Percentiles rank a stretch among this genome's conserved stretches.
These are phyloP conservation scores for Botrytis paeoniae DNA, from an alignment of 2,329 filamentous ascomycete species.

Conservation along the genomic window DNA sequence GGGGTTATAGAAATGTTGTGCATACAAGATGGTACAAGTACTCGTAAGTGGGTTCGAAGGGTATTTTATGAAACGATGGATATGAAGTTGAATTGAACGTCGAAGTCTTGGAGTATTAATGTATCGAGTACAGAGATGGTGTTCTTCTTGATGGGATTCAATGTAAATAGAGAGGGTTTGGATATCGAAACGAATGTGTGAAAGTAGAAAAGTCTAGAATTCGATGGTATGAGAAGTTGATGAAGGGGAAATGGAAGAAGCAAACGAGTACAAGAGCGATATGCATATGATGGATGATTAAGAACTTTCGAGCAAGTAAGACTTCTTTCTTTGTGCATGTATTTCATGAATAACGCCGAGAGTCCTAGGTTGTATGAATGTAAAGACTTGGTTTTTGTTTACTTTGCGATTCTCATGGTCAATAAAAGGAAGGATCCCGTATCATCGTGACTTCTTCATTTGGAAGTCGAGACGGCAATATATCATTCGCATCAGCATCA, in stretches of 20 bases:
- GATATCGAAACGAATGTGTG: background rate
- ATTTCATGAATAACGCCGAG: slow-evolving; percentile 11
- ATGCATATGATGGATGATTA: background rate
- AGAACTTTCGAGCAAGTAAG: background rate
- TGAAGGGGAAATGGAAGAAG: background rate
- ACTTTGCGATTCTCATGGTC: background rate
- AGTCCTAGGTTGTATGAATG: background rate
- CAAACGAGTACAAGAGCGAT: slow-evolving; percentile 1
- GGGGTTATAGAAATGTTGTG: slow-evolving; percentile 11
- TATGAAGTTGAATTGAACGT: background rate
- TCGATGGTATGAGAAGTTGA: background rate
- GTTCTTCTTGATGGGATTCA: background rate
- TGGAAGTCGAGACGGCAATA: background rate
- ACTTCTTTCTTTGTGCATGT: slow-evolving; percentile 13
- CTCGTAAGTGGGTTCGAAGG: background rate
- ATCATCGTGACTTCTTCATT: slow-evolving; percentile 2
- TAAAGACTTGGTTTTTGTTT: background rate
- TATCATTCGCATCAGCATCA: background rate
- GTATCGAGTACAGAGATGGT: background rate
- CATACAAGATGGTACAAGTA: slow-evolving; percentile 13
- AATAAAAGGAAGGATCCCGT: background rate
- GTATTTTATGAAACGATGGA: background rate
- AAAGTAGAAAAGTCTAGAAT: background rate
- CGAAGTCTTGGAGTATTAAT: background rate
- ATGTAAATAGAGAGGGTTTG: background rate